Conservation (phyloP, 352 stramenopile species). For the Pythium scleroteichum region DNA sequence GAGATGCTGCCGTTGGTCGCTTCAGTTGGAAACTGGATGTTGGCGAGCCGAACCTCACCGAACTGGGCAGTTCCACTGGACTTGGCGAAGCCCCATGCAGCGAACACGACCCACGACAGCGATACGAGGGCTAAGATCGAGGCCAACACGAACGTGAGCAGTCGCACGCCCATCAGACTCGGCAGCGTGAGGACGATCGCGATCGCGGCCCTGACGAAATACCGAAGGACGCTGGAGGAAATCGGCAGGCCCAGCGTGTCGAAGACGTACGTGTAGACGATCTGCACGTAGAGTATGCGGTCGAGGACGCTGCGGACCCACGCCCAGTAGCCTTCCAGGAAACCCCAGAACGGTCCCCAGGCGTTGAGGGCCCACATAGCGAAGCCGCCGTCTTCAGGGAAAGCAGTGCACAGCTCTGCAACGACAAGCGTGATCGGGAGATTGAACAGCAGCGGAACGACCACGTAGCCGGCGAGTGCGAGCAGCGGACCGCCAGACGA, state of each 20-base stretch:
- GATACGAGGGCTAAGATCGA: constrained; percentile 78
- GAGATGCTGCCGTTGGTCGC: not conserved
- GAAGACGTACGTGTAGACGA: constrained; percentile 5
- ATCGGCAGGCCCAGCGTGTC: constrained; percentile 1
- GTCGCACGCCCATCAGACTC: constrained; percentile 22
- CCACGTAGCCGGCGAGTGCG: constrained; percentile 64
- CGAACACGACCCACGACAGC: constrained; percentile 77
- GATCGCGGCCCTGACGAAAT: constrained; percentile 35
- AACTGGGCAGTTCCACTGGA: constrained; percentile 61
- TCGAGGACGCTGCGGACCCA: constrained; percentile 75
- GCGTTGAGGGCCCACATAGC: constrained; percentile 85
- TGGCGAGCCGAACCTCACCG: constrained; percentile 74
- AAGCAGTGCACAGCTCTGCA: constrained; percentile 83
- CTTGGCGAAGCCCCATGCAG: constrained; percentile 30
- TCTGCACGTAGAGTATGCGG: constrained; percentile 39
- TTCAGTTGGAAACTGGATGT: constrained; percentile 20
- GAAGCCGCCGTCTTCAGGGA: constrained; percentile 72
- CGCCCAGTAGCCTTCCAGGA: constrained; percentile 53
- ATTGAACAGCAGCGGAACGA: constrained; percentile 82
- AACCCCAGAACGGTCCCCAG: constrained; percentile 77
- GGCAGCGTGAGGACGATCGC: constrained; percentile 37
- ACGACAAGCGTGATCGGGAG: constrained; percentile 85
- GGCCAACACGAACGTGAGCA: constrained; percentile 48
- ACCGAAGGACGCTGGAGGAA: constrained; percentile 19
- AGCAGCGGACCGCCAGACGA: constrained; percentile 36